Percentiles rank a stretch among this genome's conserved stretches.
phyloP scores from a whole-genome alignment of 257 asterid species.

The Prunella vulgaris region DNA sequence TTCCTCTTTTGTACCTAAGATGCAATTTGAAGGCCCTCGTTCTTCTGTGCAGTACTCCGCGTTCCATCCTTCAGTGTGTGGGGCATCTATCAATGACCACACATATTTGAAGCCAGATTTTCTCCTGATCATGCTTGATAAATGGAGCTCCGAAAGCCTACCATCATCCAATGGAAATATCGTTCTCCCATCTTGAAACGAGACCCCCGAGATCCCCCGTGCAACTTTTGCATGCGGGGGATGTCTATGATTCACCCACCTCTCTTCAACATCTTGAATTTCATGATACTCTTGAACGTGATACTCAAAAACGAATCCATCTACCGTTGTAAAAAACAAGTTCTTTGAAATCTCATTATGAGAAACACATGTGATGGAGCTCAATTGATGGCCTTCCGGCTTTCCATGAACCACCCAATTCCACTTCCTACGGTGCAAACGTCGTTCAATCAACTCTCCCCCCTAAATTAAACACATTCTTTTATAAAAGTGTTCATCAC shows the following conservation, averaged over 20 bases:
- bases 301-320: constrained; percentile 67
- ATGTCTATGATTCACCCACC: constrained; percentile 66
- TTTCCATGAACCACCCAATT: constrained; percentile 78
- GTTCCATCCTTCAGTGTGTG: constrained; percentile 94
- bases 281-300: constrained; percentile 24
- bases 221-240: constrained; percentile 76
- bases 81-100: constrained; percentile 81
- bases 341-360: constrained; percentile 35
- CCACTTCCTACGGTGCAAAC: constrained; percentile 72
- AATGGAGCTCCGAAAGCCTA: constrained; percentile 75
- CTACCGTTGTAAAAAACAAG: constrained; percentile 53
- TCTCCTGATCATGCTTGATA: constrained; percentile 54
- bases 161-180: constrained; percentile 77
- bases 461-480: constrained; percentile 24
- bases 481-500: background rate
- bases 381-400: constrained; percentile 51
- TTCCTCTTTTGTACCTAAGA: constrained; percentile 66
- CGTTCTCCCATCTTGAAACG: constrained; percentile 57
- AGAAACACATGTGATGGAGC: constrained; percentile 63
- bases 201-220: constrained; percentile 52
- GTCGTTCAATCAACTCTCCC: constrained; percentile 67
- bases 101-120: constrained; percentile 50
- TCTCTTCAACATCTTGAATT: constrained; percentile 30
- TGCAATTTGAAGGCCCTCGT: constrained; percentile 74
- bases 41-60: constrained; percentile 78